These are phyloP conservation scores for Pythium vanterpoolii DNA, from an alignment of 352 stramenopile species.

Conservation along the genomic window DNA sequence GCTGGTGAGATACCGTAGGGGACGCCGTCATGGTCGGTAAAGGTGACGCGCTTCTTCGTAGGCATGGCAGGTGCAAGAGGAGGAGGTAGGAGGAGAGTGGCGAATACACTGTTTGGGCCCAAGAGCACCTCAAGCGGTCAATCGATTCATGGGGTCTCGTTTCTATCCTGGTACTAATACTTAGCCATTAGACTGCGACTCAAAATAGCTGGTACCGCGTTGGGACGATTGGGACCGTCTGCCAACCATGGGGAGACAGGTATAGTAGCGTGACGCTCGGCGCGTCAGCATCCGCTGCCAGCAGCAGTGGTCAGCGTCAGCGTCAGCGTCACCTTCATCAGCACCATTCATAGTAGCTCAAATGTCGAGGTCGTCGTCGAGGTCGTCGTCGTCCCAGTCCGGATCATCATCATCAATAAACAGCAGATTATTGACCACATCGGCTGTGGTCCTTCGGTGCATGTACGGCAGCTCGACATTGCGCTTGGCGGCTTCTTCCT, in stretches of 20 bases:
- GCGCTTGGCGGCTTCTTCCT: constrained; percentile 55
- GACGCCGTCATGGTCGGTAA: constrained; percentile 4
- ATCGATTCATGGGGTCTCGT: no score
- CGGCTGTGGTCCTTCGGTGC: constrained; percentile 32
- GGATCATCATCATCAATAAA: constrained; percentile 82
- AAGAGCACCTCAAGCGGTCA: no score
- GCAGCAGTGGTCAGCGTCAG: no score
- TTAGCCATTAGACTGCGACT: no score
- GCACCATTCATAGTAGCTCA: no score
- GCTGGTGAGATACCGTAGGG: not conserved
- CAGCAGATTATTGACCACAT: constrained; percentile 36
- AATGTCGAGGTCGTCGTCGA: constrained; percentile 48
- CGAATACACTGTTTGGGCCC: not conserved
- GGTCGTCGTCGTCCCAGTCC: constrained; percentile 58
- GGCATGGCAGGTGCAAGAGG: constrained; percentile 1
- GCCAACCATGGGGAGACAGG: no score
- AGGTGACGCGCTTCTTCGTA: constrained; percentile 24
- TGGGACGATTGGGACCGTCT: no score
- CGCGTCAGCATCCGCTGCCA: no score
- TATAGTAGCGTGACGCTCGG: not conserved
- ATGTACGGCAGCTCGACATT: constrained; percentile 72
- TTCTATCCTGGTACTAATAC: no score
- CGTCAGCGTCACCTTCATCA: no score
- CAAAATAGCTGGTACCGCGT: no score
- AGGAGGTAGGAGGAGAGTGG: not conserved